These are phyloP conservation scores for Aspergillus transmontanensis DNA, from an alignment of 2,329 filamentous ascomycete genomes.

Conservation along the genomic window DNA sequence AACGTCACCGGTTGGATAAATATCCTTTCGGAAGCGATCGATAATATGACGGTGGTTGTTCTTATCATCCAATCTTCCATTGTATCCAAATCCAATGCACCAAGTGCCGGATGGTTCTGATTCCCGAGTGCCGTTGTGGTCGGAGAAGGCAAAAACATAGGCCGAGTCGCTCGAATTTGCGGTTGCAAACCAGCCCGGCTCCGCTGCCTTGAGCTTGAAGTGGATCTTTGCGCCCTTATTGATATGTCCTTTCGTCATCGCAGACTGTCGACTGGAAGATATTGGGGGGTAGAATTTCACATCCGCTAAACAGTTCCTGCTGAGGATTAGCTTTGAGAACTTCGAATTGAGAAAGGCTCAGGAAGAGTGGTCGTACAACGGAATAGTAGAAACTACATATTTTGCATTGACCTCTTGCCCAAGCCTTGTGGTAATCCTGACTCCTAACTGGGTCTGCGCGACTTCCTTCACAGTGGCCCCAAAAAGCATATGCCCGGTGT, in stretches of 20 bases:
- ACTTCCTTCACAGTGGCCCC: conserved; percentile 1
- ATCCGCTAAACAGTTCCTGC: conserved; percentile 14
- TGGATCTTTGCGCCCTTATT: conserved; percentile 35
- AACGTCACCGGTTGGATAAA: conserved; percentile 5
- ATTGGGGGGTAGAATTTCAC: conserved; percentile 33
- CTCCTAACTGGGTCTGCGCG: neutral
- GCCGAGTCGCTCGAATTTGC: conserved; percentile 6
- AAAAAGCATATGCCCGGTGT: conserved; percentile 13
- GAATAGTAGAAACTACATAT: conserved; percentile 10
- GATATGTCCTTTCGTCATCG: conserved; percentile 28
- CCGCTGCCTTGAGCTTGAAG: conserved; percentile 16
- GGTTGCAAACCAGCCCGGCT: conserved; percentile 19
- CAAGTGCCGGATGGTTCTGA: conserved; percentile 15
- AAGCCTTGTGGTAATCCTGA: neutral
- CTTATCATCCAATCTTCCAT: conserved; percentile 15
- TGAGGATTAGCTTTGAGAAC: neutral
- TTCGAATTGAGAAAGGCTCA: neutral
- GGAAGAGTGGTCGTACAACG: neutral
- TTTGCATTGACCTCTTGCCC: neutral
- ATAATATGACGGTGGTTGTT: conserved; percentile 14
- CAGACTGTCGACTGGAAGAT: conserved; percentile 23
- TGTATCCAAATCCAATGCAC: conserved; percentile 25
- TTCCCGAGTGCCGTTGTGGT: conserved; percentile 20
- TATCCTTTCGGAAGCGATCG: conserved; percentile 6
- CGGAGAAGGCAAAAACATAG: conserved; percentile 23